Evolutionary conservation across 805 yeast genomes (phyloP).

Genomic region (Yarrowia deformans): DNA sequence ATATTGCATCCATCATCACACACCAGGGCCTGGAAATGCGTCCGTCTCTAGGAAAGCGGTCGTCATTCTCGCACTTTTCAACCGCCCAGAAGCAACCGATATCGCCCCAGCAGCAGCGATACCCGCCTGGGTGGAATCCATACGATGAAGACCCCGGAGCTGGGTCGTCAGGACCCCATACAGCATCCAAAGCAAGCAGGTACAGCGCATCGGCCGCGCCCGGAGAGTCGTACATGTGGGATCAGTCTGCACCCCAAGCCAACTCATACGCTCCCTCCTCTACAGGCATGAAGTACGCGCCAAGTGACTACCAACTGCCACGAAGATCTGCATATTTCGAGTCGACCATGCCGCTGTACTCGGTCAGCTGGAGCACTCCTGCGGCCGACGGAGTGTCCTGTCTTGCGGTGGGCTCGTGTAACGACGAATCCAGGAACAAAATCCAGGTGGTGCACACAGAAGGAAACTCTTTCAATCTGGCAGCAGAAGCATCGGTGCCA

Average conservation of each 20-base stretch:
- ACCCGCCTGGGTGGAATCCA: constrained; percentile 36
- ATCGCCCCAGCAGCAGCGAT: constrained; percentile 37
- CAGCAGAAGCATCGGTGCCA: constrained; percentile 61
- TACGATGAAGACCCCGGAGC: constrained; percentile 24
- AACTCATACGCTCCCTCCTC: constrained; percentile 40
- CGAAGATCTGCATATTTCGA: constrained; percentile 55
- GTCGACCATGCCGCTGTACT: constrained; percentile 59
- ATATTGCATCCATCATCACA: constrained; percentile 36
- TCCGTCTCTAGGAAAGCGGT: constrained; percentile 46
- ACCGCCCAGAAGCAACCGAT: constrained; percentile 39
- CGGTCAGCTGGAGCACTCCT: constrained; percentile 61
- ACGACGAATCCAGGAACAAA: constrained; percentile 77
- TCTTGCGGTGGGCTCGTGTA: constrained; percentile 75
- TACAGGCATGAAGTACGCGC: constrained; percentile 20
- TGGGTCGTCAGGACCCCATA: constrained; percentile 3
- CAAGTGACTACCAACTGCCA: constrained; percentile 10
- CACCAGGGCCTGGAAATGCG: constrained; percentile 40
- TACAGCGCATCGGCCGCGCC: constrained; percentile 34
- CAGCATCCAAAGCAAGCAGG: constrained; percentile 13
- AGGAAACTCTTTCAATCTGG: constrained; percentile 52
- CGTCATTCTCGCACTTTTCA: constrained; percentile 47
- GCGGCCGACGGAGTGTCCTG: constrained; percentile 53
- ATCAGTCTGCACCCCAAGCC: constrained; percentile 37
- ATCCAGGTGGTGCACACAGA: constrained; percentile 51
- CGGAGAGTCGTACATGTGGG: constrained; percentile 25